Conservation (phyloP, 2,329 filamentous ascomycete genomes). For the Colletotrichum incanum region DNA sequence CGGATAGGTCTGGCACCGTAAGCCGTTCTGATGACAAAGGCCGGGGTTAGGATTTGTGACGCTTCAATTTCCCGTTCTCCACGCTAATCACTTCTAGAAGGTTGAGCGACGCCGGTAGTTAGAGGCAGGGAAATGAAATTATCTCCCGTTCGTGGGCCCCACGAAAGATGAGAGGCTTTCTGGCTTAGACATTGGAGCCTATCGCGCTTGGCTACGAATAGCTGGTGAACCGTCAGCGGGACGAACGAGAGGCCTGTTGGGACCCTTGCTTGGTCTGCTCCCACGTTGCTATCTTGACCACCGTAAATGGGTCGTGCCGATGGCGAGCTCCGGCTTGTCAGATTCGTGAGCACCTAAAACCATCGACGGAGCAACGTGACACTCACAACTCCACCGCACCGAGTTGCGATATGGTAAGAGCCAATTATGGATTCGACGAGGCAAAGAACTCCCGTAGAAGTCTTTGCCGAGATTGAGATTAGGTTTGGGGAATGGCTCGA, state of each 20-base stretch:
- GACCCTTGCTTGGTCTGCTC: slow-evolving; percentile 23
- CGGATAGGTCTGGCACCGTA: slow-evolving; percentile 24
- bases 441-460: not conserved
- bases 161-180: slow-evolving; percentile 22
- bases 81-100: slow-evolving; percentile 44
- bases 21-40: slow-evolving; percentile 17
- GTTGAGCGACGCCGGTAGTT: slow-evolving; percentile 42
- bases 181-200: slow-evolving; percentile 33
- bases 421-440: not conserved
- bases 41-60: slow-evolving; percentile 28
- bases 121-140: slow-evolving; percentile 42
- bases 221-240: slow-evolving; percentile 23
- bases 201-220: slow-evolving; percentile 38
- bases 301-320: slow-evolving; percentile 40
- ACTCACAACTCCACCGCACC: slow-evolving; percentile 18
- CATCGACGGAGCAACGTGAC: slow-evolving; percentile 14
- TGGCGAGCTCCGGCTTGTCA: slow-evolving; percentile 38
- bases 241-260: slow-evolving; percentile 35
- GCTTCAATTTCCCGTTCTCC: slow-evolving; percentile 43
- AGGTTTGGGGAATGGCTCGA: slow-evolving; percentile 29
- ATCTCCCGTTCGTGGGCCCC: slow-evolving; percentile 40
- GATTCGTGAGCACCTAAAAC: slow-evolving; percentile 30
- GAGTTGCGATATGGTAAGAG: slow-evolving; percentile 20
- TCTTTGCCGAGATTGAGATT: slow-evolving; percentile 27
- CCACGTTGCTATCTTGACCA: slow-evolving; percentile 30